Base-by-base conservation (phyloP, 352 stramenopile genomes). In the Globisporangium ultimum region DNA sequence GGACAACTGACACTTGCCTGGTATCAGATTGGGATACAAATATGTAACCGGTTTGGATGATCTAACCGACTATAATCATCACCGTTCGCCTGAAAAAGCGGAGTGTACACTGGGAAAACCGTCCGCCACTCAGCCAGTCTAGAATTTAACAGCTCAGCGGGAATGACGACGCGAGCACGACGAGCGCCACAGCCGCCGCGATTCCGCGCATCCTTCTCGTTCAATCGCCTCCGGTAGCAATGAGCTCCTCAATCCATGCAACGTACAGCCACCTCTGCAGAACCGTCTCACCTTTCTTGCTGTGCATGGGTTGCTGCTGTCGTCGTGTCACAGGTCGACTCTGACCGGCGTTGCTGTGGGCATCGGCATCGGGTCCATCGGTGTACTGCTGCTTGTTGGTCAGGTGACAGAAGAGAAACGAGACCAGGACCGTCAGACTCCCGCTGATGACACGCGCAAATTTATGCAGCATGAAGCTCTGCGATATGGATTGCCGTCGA, bases 401-500 rank as follows among this genome's bases (percentile, higher is more conserved):
- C 45, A 80, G 40, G 58, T 70, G 3, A 60, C 65, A n/a, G 48
- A 78, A 17, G 55, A 73, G 0, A 38, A 60, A 13, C 20, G 47
- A 40, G 17, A 42, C 7, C 9, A 8, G 17, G n/a, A 42, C 24
- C 28, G 15, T 1, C 11, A 51, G 48, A 40, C 24, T 32, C 24
- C 24, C 24, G 24, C 24, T 32, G 24, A 32, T 32, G 24, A 32
- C 24, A 59, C 64, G 42, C 54, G 41, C 13, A 59, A 70, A 6
- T 49, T 49, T 20, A 36, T 74, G 20, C 63, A 63, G n/a, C 85
- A 95, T 40, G 76, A 88, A 66, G 83, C 85, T 32, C 64, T 91
- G 49, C 83, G 79, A 11, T 95, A 90, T 46, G 85, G 85, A 34
- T 70, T 68, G 2, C 85, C 85, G 5, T 95, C 85, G 2, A 66